A percentile compares a stretch with the other conserved stretches of the same genome.
These are phyloP conservation scores for Cercophora sp. DNA, from an alignment of 495 filamentous ascomycete species.

Conservation along the genomic window DNA sequence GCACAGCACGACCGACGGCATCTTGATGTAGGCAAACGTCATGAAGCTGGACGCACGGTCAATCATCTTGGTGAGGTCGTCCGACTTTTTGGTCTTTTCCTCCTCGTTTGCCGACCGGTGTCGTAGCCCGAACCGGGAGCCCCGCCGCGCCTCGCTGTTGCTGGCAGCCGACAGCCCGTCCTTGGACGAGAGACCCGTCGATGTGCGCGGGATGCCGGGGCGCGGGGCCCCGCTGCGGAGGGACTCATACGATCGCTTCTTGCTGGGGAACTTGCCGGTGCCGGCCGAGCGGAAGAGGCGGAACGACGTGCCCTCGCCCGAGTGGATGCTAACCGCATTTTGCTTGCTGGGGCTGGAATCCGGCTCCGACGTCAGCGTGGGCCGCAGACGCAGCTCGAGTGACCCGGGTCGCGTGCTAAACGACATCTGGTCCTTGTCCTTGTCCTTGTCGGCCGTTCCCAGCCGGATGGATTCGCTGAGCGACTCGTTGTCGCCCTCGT, in stretches of 20 bases:
- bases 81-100: conserved; percentile 56
- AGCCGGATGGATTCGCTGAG: conserved; percentile 31
- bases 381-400: conserved; percentile 71
- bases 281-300: conserved; percentile 47
- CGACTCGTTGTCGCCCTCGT: conserved; percentile 47
- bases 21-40: conserved; percentile 92
- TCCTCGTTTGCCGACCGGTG: conserved; percentile 32
- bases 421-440: conserved; percentile 27
- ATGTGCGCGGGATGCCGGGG: conserved; percentile 49
- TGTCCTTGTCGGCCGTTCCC: conserved; percentile 30
- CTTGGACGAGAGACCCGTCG: conserved; percentile 43
- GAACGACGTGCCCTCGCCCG: conserved; percentile 47
- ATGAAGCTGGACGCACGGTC: conserved; percentile 92
- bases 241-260: conserved; percentile 68
- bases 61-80: conserved; percentile 98
- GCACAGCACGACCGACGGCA: conserved; percentile 90
- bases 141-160: conserved; percentile 48
- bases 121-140: conserved; percentile 41
- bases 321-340: conserved; percentile 49
- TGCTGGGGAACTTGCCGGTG: conserved; percentile 37
- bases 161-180: conserved; percentile 38
- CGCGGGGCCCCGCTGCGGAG: conserved; percentile 46
- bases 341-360: conserved; percentile 37
- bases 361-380: conserved; percentile 66
- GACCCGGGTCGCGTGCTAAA: conserved; percentile 58